These are phyloP conservation scores for Fusarium clavum DNA, from an alignment of 2,329 filamentous ascomycete genomes.

Conservation along the genomic window DNA sequence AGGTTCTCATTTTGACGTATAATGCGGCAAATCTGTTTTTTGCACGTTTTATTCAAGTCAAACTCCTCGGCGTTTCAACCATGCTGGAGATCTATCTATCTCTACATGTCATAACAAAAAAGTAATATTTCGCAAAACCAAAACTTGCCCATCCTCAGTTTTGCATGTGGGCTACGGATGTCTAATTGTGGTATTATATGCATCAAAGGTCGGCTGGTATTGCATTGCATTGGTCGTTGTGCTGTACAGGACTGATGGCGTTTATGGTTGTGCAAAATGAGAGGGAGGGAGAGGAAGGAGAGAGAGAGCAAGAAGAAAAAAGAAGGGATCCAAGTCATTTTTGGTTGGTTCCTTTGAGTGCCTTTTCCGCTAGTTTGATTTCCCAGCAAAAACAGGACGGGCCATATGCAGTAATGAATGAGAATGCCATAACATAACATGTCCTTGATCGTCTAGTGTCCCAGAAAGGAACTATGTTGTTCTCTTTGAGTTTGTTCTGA, in stretches of 20 bases:
- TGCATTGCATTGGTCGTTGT: slow-evolving; percentile 48
- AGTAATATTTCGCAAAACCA: slow-evolving; percentile 47
- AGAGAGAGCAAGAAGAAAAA: background rate
- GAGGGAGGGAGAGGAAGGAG: background rate
- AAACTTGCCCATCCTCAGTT: slow-evolving; percentile 19
- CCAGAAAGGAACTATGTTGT: slow-evolving; percentile 2
- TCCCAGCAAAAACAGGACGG: slow-evolving; percentile 31
- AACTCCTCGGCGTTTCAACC: slow-evolving; percentile 42
- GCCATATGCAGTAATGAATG: slow-evolving; percentile 40
- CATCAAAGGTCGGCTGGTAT: slow-evolving; percentile 45
- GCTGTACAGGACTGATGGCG: slow-evolving; percentile 46
- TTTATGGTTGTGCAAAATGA: slow-evolving; percentile 45
- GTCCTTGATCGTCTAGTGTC: background rate
- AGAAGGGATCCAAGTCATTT: slow-evolving; percentile 19
- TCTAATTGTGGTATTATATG: slow-evolving; percentile 52
- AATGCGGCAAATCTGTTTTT: slow-evolving; percentile 46
- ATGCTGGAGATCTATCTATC: slow-evolving; percentile 40
- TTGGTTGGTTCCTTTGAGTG: slow-evolving; percentile 16
- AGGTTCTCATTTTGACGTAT: slow-evolving; percentile 72
- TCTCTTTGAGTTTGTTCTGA: slow-evolving; percentile 19
- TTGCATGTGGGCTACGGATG: slow-evolving; percentile 44
- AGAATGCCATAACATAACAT: slow-evolving; percentile 30
- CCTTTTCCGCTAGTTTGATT: slow-evolving; percentile 33
- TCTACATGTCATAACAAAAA: slow-evolving; percentile 45
- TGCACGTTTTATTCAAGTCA: slow-evolving; percentile 35